Evolutionary conservation across 352 stramenopile species (phyloP).

Genomic region (Globisporangium perplexum): DNA sequence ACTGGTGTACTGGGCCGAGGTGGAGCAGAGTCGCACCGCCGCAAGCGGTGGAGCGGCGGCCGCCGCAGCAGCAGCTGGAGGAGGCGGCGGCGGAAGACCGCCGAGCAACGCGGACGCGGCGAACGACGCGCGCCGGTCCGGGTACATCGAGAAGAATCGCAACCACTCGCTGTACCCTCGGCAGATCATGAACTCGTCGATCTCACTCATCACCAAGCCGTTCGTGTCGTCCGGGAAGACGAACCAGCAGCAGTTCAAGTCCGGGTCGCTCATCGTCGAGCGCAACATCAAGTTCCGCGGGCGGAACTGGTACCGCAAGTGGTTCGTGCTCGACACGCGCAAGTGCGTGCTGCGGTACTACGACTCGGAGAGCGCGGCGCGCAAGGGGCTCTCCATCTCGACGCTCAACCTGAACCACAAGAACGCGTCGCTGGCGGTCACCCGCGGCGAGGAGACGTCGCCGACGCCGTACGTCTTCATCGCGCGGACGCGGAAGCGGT

Average conservation of each 20-base stretch:
- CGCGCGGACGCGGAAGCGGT: conserved; percentile 52
- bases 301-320: conserved; percentile 76
- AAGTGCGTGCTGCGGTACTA: conserved; percentile 72
- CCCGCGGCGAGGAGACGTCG: conserved; percentile 49
- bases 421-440: conserved; percentile 56
- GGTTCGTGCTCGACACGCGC: conserved; percentile 60
- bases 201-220: conserved; percentile 68
- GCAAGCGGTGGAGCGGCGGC: background rate
- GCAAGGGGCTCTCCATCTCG: conserved; percentile 45
- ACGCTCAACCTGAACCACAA: conserved; percentile 67
- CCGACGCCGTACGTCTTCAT: conserved; percentile 68
- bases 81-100: no score
- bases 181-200: conserved; percentile 61
- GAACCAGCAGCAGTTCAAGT: conserved; percentile 27
- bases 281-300: conserved; percentile 66
- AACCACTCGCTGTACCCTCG: conserved; percentile 56
- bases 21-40: conserved; percentile 24
- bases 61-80: no score
- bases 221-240: conserved; percentile 29
- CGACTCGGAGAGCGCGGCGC: conserved; percentile 55
- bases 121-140: conserved; percentile 32
- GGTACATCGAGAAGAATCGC: conserved; percentile 63
- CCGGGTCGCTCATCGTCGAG: conserved; percentile 60
- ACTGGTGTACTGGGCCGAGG: conserved; percentile 71
- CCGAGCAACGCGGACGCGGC: no score